phyloP scores from a whole-genome alignment of 345 rosid genomes.

The Eucalyptus virginea region DNA sequence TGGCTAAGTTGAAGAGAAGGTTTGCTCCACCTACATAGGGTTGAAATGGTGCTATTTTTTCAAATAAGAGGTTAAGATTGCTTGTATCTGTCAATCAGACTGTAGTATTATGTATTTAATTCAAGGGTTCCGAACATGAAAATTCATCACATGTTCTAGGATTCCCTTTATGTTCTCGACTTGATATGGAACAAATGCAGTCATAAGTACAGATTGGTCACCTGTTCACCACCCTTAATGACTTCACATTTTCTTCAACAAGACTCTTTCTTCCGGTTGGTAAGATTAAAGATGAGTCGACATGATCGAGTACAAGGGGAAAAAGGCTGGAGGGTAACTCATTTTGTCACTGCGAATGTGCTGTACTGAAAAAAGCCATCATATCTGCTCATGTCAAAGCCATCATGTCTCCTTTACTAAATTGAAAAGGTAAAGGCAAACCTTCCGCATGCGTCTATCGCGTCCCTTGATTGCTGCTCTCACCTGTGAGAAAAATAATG shows the following conservation, averaged over 20 bases:
- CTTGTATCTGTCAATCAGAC: not conserved
- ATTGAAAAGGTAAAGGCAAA: not conserved
- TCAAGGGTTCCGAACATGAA: not conserved
- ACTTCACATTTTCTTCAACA: not conserved
- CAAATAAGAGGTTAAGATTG: not conserved
- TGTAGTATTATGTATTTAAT: not conserved
- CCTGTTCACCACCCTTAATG: not conserved
- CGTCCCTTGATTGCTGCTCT: not conserved
- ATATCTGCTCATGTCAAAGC: not conserved
- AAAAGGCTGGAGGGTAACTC: not conserved
- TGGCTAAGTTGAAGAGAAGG: slow-evolving; percentile 44
- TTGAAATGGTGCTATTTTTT: not conserved
- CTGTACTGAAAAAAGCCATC: not conserved
- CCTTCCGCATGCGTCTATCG: not conserved
- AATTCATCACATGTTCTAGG: not conserved
- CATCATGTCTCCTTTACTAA: not conserved
- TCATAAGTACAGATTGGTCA: not conserved
- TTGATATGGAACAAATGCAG: not conserved
- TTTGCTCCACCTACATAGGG: slow-evolving; percentile 12
- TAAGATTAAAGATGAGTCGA: not conserved
- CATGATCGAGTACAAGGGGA: not conserved
- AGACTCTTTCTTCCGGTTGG: not conserved
- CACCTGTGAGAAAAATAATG: not conserved
- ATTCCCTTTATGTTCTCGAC: not conserved
- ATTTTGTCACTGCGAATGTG: not conserved